phyloP scores from a whole-genome alignment of 108 stramenopile species.

The Skeletonema tropicum region DNA sequence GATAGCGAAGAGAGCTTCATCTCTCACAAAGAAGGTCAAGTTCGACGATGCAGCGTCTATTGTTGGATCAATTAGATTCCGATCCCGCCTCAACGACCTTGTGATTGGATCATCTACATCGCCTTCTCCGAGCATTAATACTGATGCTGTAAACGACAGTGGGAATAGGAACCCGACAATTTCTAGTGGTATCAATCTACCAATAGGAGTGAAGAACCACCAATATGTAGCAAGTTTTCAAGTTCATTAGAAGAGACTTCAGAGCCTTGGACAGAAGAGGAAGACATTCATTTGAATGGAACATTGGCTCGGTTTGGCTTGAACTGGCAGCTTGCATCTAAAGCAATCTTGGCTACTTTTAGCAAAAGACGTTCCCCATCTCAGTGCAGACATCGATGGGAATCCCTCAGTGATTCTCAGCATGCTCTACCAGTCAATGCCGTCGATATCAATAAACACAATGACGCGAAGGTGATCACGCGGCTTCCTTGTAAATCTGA shows the following conservation, averaged over 20 bases:
- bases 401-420: slow-evolving; percentile 20
- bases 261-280: slow-evolving; percentile 52
- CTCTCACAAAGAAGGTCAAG: slow-evolving; percentile 25
- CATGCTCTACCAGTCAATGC: not conserved
- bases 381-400: slow-evolving; percentile 77
- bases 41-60: slow-evolving; percentile 25
- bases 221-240: slow-evolving; percentile 9
- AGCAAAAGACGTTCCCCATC: slow-evolving; percentile 40
- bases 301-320: slow-evolving; percentile 51
- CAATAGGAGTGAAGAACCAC: slow-evolving; percentile 70
- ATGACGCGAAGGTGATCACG: not conserved
- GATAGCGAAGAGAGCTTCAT: slow-evolving; percentile 3
- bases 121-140: not conserved
- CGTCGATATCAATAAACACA: not conserved
- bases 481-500: not conserved
- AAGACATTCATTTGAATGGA: slow-evolving; percentile 60
- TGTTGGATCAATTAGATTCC: slow-evolving; percentile 17
- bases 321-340: slow-evolving; percentile 74
- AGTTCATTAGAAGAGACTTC: slow-evolving; percentile 25
- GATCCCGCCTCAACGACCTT: slow-evolving; percentile 29
- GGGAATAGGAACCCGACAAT: slow-evolving; percentile 5
- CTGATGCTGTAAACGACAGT: not conserved
- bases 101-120: slow-evolving; percentile 10
- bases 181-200: slow-evolving; percentile 60
- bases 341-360: slow-evolving; percentile 46